Conservation (phyloP, 345 rosid species). For the Ricinus communis region DNA sequence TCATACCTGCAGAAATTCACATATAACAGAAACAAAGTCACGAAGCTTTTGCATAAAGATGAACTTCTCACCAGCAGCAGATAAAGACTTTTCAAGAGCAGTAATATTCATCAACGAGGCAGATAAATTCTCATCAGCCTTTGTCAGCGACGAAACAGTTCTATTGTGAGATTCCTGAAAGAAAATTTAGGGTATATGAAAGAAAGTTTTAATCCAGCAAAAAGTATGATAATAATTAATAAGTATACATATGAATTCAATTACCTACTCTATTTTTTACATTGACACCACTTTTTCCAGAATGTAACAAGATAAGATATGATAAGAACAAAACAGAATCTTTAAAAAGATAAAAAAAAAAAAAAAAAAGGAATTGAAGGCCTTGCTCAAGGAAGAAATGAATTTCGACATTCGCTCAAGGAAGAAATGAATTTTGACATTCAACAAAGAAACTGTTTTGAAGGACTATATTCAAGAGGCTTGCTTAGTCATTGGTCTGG, state of each 20-base stretch:
- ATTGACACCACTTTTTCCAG: not conserved
- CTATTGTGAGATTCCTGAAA: constrained; percentile 76
- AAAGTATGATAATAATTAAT: not conserved
- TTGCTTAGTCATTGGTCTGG: not conserved
- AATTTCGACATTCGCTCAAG: no score
- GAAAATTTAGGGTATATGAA: not conserved
- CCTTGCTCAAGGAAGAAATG: no score
- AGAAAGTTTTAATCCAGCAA: not conserved
- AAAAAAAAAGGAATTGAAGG: not conserved
- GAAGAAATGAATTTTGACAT: no score
- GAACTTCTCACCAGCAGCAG: constrained; percentile 97
- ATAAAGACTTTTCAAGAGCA: constrained; percentile 67
- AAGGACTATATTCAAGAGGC: not conserved
- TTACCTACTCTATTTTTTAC: no score
- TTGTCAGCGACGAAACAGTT: constrained; percentile 57
- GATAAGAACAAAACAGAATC: not conserved
- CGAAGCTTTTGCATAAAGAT: constrained; percentile 98
- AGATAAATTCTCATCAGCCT: constrained; percentile 84
- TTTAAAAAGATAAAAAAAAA: not conserved
- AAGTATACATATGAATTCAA: not conserved
- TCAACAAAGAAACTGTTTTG: no score
- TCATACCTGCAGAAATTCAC: constrained; percentile 97
- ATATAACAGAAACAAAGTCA: constrained; percentile 88
- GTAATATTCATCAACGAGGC: constrained; percentile 72
- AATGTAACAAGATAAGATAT: not conserved